phyloP scores from a whole-genome alignment of 805 yeast genomes.

The Yamadazyma phyllophila region DNA sequence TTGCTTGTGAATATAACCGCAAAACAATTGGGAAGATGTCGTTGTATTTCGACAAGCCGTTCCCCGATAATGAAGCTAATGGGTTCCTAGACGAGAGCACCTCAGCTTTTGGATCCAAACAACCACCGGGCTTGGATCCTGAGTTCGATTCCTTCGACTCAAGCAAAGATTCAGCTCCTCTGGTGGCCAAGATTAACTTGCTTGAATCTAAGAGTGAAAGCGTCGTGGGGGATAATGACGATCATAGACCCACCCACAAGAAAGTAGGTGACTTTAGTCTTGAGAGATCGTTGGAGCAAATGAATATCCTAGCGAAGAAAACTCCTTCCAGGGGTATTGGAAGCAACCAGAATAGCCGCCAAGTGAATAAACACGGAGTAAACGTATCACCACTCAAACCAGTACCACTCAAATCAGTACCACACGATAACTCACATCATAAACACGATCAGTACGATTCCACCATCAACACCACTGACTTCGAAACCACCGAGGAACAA shows the following conservation, averaged over 20 bases:
- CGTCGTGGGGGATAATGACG: no score
- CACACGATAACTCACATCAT: no score
- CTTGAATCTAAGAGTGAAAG: no score
- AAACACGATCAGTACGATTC: neutral
- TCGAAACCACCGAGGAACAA: conserved; percentile 23
- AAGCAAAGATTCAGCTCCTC: conserved; percentile 16
- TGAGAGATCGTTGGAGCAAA: no score
- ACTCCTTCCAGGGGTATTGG: no score
- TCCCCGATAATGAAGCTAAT: neutral
- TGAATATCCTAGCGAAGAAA: no score
- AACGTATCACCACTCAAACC: no score
- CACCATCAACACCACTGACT: conserved; percentile 13
- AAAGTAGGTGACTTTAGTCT: no score
- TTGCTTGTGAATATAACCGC: neutral
- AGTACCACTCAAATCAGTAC: no score
- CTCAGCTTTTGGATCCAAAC: conserved; percentile 4
- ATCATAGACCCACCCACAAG: no score
- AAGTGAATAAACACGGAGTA: no score
- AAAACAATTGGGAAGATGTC: neutral
- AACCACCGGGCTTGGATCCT: neutral
- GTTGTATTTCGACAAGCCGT: neutral
- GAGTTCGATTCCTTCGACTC: conserved; percentile 8
- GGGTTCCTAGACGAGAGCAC: conserved; percentile 6
- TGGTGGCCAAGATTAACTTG: neutral
- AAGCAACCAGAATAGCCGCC: no score